phyloP scores from a whole-genome alignment of 495 filamentous ascomycete genomes.

The Ascodesmis nigricans region DNA sequence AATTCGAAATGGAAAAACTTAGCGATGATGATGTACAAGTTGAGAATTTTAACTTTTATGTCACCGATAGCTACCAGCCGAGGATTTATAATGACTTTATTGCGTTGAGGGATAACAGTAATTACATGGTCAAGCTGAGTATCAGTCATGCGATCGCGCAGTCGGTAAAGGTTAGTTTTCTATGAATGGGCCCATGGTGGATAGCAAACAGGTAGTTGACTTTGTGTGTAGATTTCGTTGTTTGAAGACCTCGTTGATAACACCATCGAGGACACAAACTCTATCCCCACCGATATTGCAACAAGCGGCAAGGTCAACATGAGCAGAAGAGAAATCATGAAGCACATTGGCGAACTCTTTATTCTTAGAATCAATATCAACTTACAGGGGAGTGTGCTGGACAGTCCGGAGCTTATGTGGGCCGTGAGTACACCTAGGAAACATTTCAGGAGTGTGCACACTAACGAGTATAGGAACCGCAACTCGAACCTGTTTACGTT shows the following conservation, averaged over 20 bases:
- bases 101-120: conserved; percentile 68
- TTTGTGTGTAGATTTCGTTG: conserved; percentile 49
- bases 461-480: conserved; percentile 38
- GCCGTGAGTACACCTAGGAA: conserved; percentile 24
- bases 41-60: conserved; percentile 98
- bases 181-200: neutral
- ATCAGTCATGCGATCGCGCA: conserved; percentile 90
- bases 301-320: conserved; percentile 75
- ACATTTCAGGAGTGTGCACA: neutral
- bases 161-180: conserved; percentile 50
- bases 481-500: conserved; percentile 84
- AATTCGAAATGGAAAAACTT: conserved; percentile 81
- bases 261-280: conserved; percentile 73
- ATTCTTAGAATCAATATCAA: conserved; percentile 95
- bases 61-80: conserved; percentile 88
- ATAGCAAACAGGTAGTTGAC: conserved; percentile 5
- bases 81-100: conserved; percentile 99
- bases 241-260: conserved; percentile 91
- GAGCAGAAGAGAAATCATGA: conserved; percentile 71
- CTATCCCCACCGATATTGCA: conserved; percentile 75
- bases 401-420: conserved; percentile 96
- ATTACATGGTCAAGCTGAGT: conserved; percentile 94
- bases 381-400: conserved; percentile 88
- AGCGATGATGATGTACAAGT: conserved; percentile 72
- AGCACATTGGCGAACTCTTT: conserved; percentile 95